Evolutionary conservation across 1,284 basidiomycete species (phyloP).

Genomic region (Sphaerobolus stellatus): DNA sequence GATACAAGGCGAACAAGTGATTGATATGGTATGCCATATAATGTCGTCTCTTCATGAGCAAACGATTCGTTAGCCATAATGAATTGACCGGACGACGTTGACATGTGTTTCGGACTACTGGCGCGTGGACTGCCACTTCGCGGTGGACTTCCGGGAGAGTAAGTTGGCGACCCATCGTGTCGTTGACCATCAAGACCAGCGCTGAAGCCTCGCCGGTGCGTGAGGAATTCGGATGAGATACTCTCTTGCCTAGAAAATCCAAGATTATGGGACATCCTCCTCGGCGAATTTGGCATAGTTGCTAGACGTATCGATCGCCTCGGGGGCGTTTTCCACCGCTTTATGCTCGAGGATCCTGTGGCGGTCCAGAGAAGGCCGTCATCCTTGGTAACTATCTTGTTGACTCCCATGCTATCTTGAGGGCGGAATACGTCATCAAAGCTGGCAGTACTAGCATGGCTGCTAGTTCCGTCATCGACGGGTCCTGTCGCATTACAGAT

Average conservation of each 20-base stretch:
- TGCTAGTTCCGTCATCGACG: slow-evolving; percentile 14
- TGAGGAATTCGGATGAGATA: slow-evolving; percentile 3
- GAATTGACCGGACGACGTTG: background rate
- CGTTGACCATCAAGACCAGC: background rate
- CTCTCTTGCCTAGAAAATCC: slow-evolving; percentile 4
- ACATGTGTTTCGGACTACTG: background rate
- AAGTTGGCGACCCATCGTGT: background rate
- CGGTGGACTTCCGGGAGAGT: background rate
- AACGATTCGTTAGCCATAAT: background rate
- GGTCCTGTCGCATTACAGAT: slow-evolving; percentile 67
- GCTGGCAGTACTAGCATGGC: slow-evolving; percentile 32
- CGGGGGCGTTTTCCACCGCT: slow-evolving; percentile 71
- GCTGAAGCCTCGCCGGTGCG: slow-evolving; percentile 1
- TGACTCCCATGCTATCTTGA: slow-evolving; percentile 65
- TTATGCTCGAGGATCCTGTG: slow-evolving; percentile 76
- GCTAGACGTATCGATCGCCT: slow-evolving; percentile 22
- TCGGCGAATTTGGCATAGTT: background rate
- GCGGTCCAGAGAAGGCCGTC: slow-evolving; percentile 92
- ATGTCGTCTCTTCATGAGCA: slow-evolving; percentile 41
- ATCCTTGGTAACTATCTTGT: slow-evolving; percentile 82
- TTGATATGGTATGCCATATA: slow-evolving; percentile 76
- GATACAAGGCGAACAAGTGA: slow-evolving; percentile 77
- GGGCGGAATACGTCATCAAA: slow-evolving; percentile 7
- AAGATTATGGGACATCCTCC: no score
- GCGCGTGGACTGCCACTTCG: background rate